phyloP scores from a whole-genome alignment of 768 basidiomycete genomes.

The Suillus fuscotomentosus region DNA sequence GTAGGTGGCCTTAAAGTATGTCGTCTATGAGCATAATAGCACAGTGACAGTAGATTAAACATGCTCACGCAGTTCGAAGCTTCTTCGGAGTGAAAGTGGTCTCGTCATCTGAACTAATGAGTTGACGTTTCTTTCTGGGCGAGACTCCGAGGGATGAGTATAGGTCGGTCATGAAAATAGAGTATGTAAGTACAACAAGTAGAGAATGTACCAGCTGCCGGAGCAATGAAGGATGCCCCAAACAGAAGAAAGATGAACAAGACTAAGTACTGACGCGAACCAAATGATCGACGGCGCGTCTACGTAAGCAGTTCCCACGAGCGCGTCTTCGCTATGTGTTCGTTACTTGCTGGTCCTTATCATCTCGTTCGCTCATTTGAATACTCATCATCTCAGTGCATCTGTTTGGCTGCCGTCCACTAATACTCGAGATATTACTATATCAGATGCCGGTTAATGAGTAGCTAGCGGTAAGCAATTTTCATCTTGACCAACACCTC shows the following conservation, averaged over 20 bases:
- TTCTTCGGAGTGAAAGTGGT: constrained; percentile 65
- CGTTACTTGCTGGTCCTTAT: background rate
- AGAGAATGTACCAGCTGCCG: constrained; percentile 11
- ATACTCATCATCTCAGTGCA: background rate
- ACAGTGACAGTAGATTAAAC: constrained; percentile 19
- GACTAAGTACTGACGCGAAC: constrained; percentile 5
- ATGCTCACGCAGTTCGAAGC: constrained; percentile 49
- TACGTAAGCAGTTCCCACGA: constrained; percentile 35
- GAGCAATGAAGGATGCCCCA: constrained; percentile 12
- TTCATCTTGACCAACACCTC: background rate
- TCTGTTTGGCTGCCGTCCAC: background rate
- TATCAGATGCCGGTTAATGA: background rate
- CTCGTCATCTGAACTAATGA: constrained; percentile 50
- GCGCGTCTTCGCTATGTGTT: constrained; percentile 5
- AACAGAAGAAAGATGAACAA: constrained; percentile 19
- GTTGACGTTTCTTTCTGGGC: constrained; percentile 66
- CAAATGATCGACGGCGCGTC: constrained; percentile 27
- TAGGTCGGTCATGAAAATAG: constrained; percentile 50
- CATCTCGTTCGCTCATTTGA: background rate
- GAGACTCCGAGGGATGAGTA: constrained; percentile 64
- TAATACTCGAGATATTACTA: too few species aligned
- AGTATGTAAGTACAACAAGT: constrained; percentile 9
- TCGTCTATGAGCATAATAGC: constrained; percentile 3
- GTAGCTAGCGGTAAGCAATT: background rate
- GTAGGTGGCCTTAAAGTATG: constrained; percentile 49